Evolutionary conservation across 129 eudicot species (phyloP).

Genomic region (Flaveria bidentis): DNA sequence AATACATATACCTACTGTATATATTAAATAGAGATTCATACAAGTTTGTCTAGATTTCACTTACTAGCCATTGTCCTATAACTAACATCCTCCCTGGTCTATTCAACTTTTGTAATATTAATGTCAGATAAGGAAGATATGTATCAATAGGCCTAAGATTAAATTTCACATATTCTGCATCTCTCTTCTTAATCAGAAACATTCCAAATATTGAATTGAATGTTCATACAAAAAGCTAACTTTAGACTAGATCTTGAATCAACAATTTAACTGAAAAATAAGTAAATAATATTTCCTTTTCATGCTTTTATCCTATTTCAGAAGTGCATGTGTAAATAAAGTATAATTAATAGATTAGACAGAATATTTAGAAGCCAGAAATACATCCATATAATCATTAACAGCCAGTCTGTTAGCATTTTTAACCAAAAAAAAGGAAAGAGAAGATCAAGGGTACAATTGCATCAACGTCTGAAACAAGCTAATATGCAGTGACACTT

Average conservation of each 20-base stretch:
- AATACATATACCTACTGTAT: not conserved
- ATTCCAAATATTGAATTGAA: not conserved
- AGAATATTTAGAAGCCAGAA: not conserved
- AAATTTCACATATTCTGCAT: not conserved
- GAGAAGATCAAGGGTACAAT: too few relatives aligned
- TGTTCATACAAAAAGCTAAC: constrained; percentile 4
- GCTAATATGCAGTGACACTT: not conserved
- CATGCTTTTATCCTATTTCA: not conserved
- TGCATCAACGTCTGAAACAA: not conserved
- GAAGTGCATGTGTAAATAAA: not conserved
- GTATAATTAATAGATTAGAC: not conserved
- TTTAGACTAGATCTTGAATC: not conserved
- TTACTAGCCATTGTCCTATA: not conserved
- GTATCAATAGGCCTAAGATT: not conserved
- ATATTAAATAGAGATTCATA: not conserved
- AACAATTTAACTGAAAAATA: not conserved
- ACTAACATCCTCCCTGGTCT: not conserved
- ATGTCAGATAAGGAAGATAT: not conserved
- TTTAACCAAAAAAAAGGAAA: not conserved
- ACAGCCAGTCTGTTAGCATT: not conserved
- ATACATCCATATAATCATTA: not conserved
- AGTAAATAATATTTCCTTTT: not conserved
- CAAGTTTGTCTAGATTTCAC: not conserved
- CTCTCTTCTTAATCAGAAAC: not conserved
- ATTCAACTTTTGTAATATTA: not conserved